Evolutionary conservation across 805 yeast genomes (phyloP).

Genomic region (Nakazawaea populi): DNA sequence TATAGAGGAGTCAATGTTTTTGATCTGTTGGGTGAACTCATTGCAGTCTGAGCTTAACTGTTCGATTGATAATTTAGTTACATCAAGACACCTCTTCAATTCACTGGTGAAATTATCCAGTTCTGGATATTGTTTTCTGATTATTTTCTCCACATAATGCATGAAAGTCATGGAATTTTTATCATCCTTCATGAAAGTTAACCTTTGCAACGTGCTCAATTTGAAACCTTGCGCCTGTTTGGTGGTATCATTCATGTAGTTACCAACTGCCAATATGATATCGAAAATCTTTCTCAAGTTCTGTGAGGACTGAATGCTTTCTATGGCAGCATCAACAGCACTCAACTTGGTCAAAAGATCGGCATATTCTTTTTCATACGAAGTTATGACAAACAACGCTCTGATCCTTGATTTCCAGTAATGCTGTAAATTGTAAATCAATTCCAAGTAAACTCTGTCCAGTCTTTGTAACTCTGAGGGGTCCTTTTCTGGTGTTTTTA

Average conservation of each 20-base stretch:
- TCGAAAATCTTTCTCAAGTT: constrained; percentile 54
- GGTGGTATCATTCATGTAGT: constrained; percentile 69
- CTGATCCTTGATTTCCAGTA: constrained; percentile 74
- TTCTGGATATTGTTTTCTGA: constrained; percentile 63
- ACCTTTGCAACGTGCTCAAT: constrained; percentile 59
- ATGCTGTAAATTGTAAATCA: constrained; percentile 59
- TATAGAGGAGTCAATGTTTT: constrained; percentile 46
- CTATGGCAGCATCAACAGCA: constrained; percentile 54
- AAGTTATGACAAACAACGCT: constrained; percentile 46
- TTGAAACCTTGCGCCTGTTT: constrained; percentile 69
- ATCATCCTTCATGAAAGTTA: constrained; percentile 66
- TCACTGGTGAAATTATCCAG: constrained; percentile 57
- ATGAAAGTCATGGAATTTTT: constrained; percentile 65
- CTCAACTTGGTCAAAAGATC: constrained; percentile 54
- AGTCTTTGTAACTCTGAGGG: constrained; percentile 57
- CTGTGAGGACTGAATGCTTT: constrained; percentile 43
- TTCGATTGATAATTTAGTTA: constrained; percentile 58
- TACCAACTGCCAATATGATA: constrained; percentile 68
- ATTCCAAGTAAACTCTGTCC: constrained; percentile 63
- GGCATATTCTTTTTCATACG: constrained; percentile 60
- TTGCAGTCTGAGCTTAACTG: constrained; percentile 53
- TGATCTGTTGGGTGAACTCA: constrained; percentile 45
- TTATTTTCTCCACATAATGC: constrained; percentile 66
- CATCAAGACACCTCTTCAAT: constrained; percentile 42
- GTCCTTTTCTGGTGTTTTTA: constrained; percentile 44